Percentiles rank a stretch among this genome's conserved stretches.
Evolutionary conservation across 345 rosid genomes (phyloP).

Genomic region (Eucalyptus curtisii): DNA sequence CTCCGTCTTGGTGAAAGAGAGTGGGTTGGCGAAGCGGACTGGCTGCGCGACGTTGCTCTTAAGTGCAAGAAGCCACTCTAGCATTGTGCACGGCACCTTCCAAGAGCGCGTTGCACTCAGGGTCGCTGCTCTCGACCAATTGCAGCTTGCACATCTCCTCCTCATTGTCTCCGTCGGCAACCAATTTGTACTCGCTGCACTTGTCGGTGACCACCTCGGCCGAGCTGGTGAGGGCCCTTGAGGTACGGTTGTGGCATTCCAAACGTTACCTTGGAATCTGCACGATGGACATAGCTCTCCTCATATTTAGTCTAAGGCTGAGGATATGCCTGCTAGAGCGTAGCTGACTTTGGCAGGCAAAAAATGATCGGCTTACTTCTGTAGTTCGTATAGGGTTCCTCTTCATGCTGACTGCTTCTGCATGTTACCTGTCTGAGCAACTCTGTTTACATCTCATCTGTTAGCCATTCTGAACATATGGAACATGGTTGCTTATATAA

Average conservation of each 20-base stretch:
- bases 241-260: neutral
- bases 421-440: neutral
- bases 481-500: neutral
- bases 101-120: neutral
- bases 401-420: neutral
- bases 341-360: neutral
- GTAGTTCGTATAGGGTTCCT: neutral
- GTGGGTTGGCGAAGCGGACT: neutral
- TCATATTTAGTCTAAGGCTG: neutral
- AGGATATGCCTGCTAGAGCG: neutral
- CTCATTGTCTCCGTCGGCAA: neutral
- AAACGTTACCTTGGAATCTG: neutral
- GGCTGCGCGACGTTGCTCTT: neutral
- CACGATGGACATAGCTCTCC: neutral
- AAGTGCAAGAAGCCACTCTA: neutral
- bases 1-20: neutral
- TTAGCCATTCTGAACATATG: neutral
- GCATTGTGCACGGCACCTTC: neutral
- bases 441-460: neutral
- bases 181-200: neutral
- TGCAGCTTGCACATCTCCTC: conserved; percentile 1
- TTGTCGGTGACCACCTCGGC: neutral
- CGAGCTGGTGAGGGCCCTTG: neutral
- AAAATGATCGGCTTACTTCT: neutral
- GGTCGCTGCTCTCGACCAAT: neutral